Evolutionary conservation across 164 flowering plant genomes (phyloP).

Genomic region (Vitis amurensis): DNA sequence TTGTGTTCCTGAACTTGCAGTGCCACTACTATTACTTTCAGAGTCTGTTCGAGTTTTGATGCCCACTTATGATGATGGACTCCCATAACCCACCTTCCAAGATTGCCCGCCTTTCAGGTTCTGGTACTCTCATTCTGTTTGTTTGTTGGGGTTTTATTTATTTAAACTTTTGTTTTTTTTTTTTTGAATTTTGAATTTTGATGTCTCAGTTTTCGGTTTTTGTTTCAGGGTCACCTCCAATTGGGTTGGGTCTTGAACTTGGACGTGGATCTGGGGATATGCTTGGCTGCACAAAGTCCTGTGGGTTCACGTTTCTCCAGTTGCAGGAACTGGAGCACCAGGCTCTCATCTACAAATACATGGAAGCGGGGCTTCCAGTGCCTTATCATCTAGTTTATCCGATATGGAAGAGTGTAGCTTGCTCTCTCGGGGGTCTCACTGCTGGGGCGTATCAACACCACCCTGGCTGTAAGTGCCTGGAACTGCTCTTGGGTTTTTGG

Average conservation of each 20-base stretch:
- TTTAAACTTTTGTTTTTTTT: too few species aligned
- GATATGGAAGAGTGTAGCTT: slow-evolving; percentile 49
- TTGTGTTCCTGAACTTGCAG: too few species aligned
- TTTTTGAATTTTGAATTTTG: neutral
- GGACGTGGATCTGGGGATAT: slow-evolving; percentile 19
- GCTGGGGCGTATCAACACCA: slow-evolving; percentile 12
- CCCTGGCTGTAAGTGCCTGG: slow-evolving; percentile 30
- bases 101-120: too few species aligned
- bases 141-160: neutral
- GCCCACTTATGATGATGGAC: too few species aligned
- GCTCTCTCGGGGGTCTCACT: slow-evolving; percentile 22
- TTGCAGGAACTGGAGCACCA: slow-evolving; percentile 57
- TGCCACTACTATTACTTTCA: too few species aligned
- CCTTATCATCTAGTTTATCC: slow-evolving; percentile 55
- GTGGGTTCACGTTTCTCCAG: slow-evolving; percentile 53
- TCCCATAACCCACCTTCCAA: too few species aligned
- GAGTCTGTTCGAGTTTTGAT: too few species aligned
- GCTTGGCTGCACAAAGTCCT: slow-evolving; percentile 8
- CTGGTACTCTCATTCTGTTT: neutral
- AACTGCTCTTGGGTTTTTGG: neutral
- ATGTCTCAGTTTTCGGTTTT: neutral
- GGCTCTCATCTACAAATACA: slow-evolving; percentile 46
- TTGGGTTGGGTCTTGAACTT: slow-evolving; percentile 41
- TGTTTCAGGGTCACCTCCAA: slow-evolving; percentile 13
- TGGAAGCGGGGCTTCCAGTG: slow-evolving; percentile 47